Evolutionary conservation across 345 rosid genomes (phyloP), one percentile per base, ranked within the genome.

Genomic region (Alliaria petiolata): DNA sequence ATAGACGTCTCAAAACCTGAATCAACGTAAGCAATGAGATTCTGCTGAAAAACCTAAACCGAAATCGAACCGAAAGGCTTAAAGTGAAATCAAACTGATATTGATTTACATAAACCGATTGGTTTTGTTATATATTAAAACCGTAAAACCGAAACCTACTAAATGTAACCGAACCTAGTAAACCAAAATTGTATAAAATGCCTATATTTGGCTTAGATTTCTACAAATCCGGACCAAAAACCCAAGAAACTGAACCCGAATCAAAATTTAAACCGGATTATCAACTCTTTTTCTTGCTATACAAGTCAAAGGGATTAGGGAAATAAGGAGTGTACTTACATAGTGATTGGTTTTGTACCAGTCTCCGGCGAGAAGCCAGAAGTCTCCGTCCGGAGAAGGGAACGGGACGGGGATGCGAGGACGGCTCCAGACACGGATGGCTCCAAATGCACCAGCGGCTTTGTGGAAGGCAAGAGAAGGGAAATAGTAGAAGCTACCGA

Each of bases 371-470:
- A 95, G 91, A 15, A 91, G 62, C 38, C 79, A 82, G 81, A 78
- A 85, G 71, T 91, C 97, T 2, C 91, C 89, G 0, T 72, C 84
- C 0, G 99, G 99, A 58, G 84, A 74, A 30, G 89, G 68, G 67
- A 87, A 91, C 0, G 99, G 99, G 38, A 91, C 93, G 0, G 99
- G 97, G 51, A 95, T 95, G 45, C 47, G 74, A 11, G 97, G 96
- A 5, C 93, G 95, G 74, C 96, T 95, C 78, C 91, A 88, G 17
- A 95, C 83, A 51, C 95, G 83, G 58, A 95, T 87, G 44, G 87
- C 82, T 35, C 99, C 99, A 25, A 79, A 91, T 4, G 83, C 97
- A 36, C 99, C 99, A 3, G 97, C 99, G 12, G 97, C 97, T 81
- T 91, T 91, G 70, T 95, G 98, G 80, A 93, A 85, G 44, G 72